Conservation (phyloP, 2,329 filamentous ascomycete species). For the Epichloe scottii region DNA sequence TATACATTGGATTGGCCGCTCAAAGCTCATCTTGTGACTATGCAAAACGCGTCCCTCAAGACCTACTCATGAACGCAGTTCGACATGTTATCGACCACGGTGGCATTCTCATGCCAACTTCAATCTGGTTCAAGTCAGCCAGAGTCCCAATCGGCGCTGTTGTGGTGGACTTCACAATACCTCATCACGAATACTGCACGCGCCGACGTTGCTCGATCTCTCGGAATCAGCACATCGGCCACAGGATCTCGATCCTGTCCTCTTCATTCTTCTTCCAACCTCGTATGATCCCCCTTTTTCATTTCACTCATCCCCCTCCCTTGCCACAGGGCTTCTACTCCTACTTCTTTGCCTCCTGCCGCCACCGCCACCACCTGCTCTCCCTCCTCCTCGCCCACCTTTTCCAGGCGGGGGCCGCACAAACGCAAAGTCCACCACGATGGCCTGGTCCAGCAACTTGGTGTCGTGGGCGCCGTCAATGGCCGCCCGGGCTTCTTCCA, state of each 20-base stretch:
- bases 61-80: not conserved
- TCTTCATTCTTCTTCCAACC: not conserved
- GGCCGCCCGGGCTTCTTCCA: constrained; percentile 68
- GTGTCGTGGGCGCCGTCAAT: constrained; percentile 68
- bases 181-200: not conserved
- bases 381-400: constrained; percentile 25
- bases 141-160: not conserved
- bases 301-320: constrained; percentile 20
- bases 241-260: not conserved
- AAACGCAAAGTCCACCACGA: constrained; percentile 75
- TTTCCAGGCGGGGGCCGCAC: constrained; percentile 60
- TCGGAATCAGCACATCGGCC: constrained; percentile 6
- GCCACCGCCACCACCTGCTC: constrained; percentile 17
- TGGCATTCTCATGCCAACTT: not conserved
- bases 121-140: not conserved
- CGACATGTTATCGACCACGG: not conserved
- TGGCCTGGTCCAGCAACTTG: constrained; percentile 70
- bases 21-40: not conserved
- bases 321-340: constrained; percentile 34
- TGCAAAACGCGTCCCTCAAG: not conserved
- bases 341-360: constrained; percentile 32
- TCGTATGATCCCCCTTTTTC: not conserved
- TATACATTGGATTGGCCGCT: not conserved
- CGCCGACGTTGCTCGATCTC: constrained; percentile 7
- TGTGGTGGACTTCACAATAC: not conserved